These are phyloP conservation scores for Scalesia atractyloides DNA, from an alignment of 129 eudicot genomes.

Conservation along the genomic window DNA sequence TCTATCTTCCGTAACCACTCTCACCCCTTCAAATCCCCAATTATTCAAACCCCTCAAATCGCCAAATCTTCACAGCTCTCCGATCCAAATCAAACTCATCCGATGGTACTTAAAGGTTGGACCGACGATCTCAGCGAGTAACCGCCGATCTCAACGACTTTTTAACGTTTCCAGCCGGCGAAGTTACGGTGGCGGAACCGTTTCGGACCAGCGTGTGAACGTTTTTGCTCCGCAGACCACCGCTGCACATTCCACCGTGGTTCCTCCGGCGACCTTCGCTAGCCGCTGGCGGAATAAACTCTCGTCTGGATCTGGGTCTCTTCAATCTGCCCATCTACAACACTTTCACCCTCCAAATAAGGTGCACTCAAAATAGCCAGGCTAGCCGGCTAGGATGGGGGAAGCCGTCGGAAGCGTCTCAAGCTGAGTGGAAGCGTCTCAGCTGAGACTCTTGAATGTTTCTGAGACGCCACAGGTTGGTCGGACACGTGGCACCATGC, in stretches of 20 bases:
- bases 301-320: constrained; percentile 18
- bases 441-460: too few relatives aligned
- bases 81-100: not conserved
- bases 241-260: constrained; percentile 87
- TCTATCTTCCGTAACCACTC: constrained; percentile 28
- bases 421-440: too few relatives aligned
- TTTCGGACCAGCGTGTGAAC: constrained; percentile 58
- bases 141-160: constrained; percentile 88
- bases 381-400: too few relatives aligned
- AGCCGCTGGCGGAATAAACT: constrained; percentile 37
- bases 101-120: too few relatives aligned
- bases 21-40: constrained; percentile 1
- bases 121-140: constrained; percentile 84
- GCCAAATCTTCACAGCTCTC: not conserved
- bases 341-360: too few relatives aligned
- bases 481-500: too few relatives aligned
- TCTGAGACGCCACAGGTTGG: too few relatives aligned
- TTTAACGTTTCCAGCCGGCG: constrained; percentile 64
- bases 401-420: too few relatives aligned
- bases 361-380: too few relatives aligned
- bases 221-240: constrained; percentile 59
- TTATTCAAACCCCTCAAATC: not conserved
- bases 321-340: too few relatives aligned
- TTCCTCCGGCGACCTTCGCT: constrained; percentile 78
- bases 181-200: constrained; percentile 42